Conservation (phyloP, 768 basidiomycete species). For the Mrakia blollopis region DNA sequence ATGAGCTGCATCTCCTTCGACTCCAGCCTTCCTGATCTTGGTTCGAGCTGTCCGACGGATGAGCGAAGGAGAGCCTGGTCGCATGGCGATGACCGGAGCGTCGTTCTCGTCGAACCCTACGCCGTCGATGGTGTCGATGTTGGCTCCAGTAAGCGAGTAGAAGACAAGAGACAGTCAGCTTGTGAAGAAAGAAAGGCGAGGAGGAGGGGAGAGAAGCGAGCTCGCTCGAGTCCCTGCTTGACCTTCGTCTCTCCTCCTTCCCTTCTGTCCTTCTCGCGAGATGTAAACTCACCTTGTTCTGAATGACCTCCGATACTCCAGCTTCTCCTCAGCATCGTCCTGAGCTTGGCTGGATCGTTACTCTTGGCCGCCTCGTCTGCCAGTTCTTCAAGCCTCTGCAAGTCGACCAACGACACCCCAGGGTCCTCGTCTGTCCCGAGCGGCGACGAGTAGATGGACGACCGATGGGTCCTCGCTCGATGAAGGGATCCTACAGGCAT, state of each 20-base stretch:
- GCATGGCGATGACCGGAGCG: conserved; percentile 79
- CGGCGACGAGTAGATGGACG: conserved; percentile 54
- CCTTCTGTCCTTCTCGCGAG: background rate
- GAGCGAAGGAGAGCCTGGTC: conserved; percentile 66
- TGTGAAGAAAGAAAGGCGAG: background rate
- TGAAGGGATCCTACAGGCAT: conserved; percentile 40
- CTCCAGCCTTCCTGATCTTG: conserved; percentile 81
- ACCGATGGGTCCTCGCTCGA: conserved; percentile 49
- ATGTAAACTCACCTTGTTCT: conserved; percentile 5
- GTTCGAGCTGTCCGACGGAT: conserved; percentile 88
- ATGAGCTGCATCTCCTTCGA: conserved; percentile 75
- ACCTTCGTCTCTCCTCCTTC: too few relatives aligned
- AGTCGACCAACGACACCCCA: conserved; percentile 75
- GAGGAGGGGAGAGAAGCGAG: background rate
- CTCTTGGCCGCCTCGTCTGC: conserved; percentile 82
- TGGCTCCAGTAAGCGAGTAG: conserved; percentile 47
- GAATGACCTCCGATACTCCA: conserved; percentile 55
- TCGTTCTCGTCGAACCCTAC: conserved; percentile 70
- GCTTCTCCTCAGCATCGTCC: conserved; percentile 74
- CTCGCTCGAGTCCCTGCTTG: background rate
- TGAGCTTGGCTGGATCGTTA: conserved; percentile 73
- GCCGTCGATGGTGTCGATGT: conserved; percentile 62
- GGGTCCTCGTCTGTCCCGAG: conserved; percentile 64
- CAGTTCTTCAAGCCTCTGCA: conserved; percentile 89
- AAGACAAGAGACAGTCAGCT: background rate